A percentile compares a stretch with the other conserved stretches of the same genome.
Conservation (phyloP, 2,329 filamentous ascomycete species). For the Apiospora rasikravindrae region DNA sequence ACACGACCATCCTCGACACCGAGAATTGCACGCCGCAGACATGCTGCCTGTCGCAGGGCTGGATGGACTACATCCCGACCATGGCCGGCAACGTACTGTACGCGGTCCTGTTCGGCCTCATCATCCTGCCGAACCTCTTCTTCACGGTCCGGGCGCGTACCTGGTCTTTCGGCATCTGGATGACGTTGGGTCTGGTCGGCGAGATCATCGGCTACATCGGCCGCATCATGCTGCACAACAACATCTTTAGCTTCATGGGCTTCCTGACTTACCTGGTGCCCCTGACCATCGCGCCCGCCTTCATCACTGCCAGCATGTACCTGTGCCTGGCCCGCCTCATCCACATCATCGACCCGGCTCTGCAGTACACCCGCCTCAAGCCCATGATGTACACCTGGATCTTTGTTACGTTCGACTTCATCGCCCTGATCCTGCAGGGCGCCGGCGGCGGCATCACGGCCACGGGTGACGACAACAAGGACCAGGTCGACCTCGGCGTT, state of each 20-base stretch:
- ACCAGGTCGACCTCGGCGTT: conserved; percentile 44
- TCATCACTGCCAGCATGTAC: conserved; percentile 69
- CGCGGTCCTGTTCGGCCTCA: conserved; percentile 50
- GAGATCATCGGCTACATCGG: conserved; percentile 69
- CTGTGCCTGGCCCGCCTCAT: conserved; percentile 60
- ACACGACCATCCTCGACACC: not conserved
- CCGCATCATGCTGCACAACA: conserved; percentile 59
- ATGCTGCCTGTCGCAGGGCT: conserved; percentile 13
- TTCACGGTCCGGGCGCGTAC: conserved; percentile 52
- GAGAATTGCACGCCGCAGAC: conserved; percentile 16
- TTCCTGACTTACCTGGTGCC: conserved; percentile 71
- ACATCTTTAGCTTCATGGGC: conserved; percentile 62
- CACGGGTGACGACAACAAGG: conserved; percentile 49
- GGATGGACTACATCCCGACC: conserved; percentile 48
- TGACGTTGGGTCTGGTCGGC: conserved; percentile 60
- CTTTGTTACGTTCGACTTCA: conserved; percentile 48
- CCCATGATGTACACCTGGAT: conserved; percentile 35
- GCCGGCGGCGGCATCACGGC: conserved; percentile 49
- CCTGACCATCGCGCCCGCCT: conserved; percentile 61
- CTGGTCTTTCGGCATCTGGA: conserved; percentile 55
- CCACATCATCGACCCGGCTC: conserved; percentile 38
- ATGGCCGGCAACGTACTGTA: conserved; percentile 49
- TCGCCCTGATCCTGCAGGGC: conserved; percentile 51
- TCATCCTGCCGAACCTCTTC: conserved; percentile 50
- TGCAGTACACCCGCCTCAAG: conserved; percentile 30